phyloP scores from a whole-genome alignment of 495 filamentous ascomycete species.

The Podospora pseudoanserina region DNA sequence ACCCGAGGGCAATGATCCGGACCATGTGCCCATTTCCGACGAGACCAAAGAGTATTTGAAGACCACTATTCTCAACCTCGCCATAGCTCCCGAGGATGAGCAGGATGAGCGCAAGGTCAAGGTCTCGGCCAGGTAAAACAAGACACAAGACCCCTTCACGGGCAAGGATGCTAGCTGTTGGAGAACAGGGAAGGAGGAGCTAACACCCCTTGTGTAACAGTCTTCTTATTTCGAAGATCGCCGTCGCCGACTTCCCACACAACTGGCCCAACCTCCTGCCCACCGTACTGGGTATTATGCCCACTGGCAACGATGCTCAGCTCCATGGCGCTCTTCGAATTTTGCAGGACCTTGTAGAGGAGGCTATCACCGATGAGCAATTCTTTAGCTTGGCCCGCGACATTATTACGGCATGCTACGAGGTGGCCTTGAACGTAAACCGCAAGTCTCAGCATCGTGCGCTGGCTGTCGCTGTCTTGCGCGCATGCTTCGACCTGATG shows the following conservation, averaged over 20 bases:
- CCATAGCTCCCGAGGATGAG: conserved; percentile 69
- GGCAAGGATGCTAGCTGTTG: neutral
- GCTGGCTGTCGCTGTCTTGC: conserved; percentile 82
- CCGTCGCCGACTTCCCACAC: conserved; percentile 86
- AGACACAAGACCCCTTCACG: neutral
- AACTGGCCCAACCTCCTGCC: conserved; percentile 86
- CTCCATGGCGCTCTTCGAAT: conserved; percentile 86
- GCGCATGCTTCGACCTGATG: conserved; percentile 86
- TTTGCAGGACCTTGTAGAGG: conserved; percentile 85
- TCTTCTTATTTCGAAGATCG: conserved; percentile 93
- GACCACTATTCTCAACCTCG: conserved; percentile 65
- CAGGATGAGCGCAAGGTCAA: conserved; percentile 82
- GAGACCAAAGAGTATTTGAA: conserved; percentile 69
- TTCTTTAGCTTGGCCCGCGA: conserved; percentile 85
- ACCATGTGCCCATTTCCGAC: conserved; percentile 62
- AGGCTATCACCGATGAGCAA: conserved; percentile 86
- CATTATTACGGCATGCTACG: conserved; percentile 75
- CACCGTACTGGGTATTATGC: conserved; percentile 71
- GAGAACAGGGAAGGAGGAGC: conserved; percentile 3
- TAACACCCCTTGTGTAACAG: conserved; percentile 34
- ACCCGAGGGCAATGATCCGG: conserved; percentile 57
- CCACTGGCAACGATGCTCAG: conserved; percentile 65
- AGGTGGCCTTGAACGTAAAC: conserved; percentile 69
- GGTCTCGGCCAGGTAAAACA: conserved; percentile 60
- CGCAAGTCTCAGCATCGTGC: conserved; percentile 73